phyloP scores from a whole-genome alignment of 257 asterid species.

The Orobanche coerulescens region DNA sequence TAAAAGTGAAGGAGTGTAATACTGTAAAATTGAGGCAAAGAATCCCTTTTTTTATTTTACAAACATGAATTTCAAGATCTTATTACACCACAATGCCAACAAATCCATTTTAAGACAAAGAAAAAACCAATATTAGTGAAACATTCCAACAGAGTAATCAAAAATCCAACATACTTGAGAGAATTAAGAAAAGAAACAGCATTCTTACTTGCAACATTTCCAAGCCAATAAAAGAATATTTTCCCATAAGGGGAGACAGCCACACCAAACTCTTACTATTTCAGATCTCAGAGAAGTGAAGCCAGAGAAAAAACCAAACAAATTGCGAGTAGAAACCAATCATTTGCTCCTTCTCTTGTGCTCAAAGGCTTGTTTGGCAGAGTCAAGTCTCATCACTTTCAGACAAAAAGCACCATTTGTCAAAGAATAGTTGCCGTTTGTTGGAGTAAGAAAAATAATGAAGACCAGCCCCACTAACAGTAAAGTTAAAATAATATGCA shows the following conservation, averaged over 20 bases:
- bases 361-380: slow-evolving; percentile 41
- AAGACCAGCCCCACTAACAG: slow-evolving; percentile 29
- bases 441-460: slow-evolving; percentile 1
- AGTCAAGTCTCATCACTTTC: slow-evolving; percentile 36
- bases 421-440: slow-evolving; percentile 14
- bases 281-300: slow-evolving; percentile 49
- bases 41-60: slow-evolving; percentile 22
- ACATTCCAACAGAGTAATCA: not conserved
- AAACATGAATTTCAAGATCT: slow-evolving; percentile 29
- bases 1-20: not conserved
- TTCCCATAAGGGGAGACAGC: not conserved
- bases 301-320: slow-evolving; percentile 37
- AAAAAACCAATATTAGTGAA: not conserved
- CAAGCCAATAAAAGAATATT: slow-evolving; percentile 34
- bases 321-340: slow-evolving; percentile 33
- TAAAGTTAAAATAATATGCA: slow-evolving; percentile 31
- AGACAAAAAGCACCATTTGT: slow-evolving; percentile 21
- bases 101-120: no score
- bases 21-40: slow-evolving; percentile 25
- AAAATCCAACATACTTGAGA: no score
- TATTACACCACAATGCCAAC: slow-evolving; percentile 28
- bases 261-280: slow-evolving; percentile 50
- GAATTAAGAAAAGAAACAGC: slow-evolving; percentile 25
- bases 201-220: slow-evolving; percentile 48
- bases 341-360: slow-evolving; percentile 46